Percentiles rank a stretch among this genome's conserved stretches.
These are phyloP conservation scores for Osmanthus fragrans DNA, from an alignment of 257 asterid species.

Conservation along the genomic window DNA sequence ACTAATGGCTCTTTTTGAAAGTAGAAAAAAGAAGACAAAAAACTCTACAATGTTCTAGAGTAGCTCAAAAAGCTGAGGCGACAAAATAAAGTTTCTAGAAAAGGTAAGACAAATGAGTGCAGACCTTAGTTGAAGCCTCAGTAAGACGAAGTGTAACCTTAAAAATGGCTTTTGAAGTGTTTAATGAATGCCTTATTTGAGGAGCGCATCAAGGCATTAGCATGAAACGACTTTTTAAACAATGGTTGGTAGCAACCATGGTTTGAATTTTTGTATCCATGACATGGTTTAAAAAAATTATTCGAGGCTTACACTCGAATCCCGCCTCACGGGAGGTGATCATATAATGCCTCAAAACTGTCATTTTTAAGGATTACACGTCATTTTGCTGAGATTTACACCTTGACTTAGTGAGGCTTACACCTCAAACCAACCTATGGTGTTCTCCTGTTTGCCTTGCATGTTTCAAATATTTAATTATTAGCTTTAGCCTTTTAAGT, in stretches of 20 bases:
- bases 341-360: too few relatives aligned
- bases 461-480: too few relatives aligned
- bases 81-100: not conserved
- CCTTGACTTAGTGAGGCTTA: too few relatives aligned
- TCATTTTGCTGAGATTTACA: too few relatives aligned
- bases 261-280: not conserved
- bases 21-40: not conserved
- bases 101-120: not conserved
- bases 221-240: not conserved
- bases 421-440: too few relatives aligned
- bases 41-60: not conserved
- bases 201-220: not conserved
- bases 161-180: not conserved
- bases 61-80: not conserved
- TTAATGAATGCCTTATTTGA: not conserved
- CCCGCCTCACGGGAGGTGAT: too few relatives aligned
- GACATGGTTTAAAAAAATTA: too few relatives aligned
- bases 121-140: not conserved
- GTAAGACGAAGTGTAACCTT: not conserved
- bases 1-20: not conserved
- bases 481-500: too few relatives aligned
- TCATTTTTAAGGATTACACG: too few relatives aligned
- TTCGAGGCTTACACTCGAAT: too few relatives aligned
- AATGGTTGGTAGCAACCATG: not conserved
- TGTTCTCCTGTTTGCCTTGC: too few relatives aligned